These are phyloP conservation scores for Puccinia hordei DNA, from an alignment of 1,284 basidiomycete genomes.

Conservation along the genomic window DNA sequence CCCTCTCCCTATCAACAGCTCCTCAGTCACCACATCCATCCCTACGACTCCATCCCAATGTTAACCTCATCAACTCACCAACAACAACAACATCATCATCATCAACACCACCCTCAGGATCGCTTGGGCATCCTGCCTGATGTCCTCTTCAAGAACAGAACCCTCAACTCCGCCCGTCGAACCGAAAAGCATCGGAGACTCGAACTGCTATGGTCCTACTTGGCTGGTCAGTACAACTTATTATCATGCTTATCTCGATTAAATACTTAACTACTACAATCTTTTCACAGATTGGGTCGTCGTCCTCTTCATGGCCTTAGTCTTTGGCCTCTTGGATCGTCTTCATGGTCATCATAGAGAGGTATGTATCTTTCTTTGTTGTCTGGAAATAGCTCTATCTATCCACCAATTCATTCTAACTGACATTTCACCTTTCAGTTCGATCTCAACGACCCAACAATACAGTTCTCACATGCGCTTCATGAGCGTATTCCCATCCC, in stretches of 20 bases:
- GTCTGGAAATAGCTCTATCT: conserved; percentile 36
- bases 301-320: conserved; percentile 62
- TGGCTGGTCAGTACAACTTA: conserved; percentile 23
- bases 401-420: not conserved
- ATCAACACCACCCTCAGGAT: conserved; percentile 15
- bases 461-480: conserved; percentile 70
- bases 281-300: conserved; percentile 57
- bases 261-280: not conserved
- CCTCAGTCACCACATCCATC: not conserved
- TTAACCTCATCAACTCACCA: not conserved
- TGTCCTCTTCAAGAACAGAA: conserved; percentile 16
- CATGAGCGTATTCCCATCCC: conserved; percentile 80
- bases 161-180: not conserved
- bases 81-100: not conserved
- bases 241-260: not conserved
- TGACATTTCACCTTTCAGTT: conserved; percentile 63
- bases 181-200: not conserved
- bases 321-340: conserved; percentile 71
- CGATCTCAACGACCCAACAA: conserved; percentile 75
- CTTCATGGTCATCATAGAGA: conserved; percentile 76
- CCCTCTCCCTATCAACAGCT: too few relatives aligned
- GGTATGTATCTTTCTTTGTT: too few relatives aligned
- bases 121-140: conserved; percentile 31
- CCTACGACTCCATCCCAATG: conserved; percentile 19
- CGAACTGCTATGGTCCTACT: conserved; percentile 21